Conservation (phyloP, 1,284 basidiomycete genomes). For the Apiotrichum sp. region DNA sequence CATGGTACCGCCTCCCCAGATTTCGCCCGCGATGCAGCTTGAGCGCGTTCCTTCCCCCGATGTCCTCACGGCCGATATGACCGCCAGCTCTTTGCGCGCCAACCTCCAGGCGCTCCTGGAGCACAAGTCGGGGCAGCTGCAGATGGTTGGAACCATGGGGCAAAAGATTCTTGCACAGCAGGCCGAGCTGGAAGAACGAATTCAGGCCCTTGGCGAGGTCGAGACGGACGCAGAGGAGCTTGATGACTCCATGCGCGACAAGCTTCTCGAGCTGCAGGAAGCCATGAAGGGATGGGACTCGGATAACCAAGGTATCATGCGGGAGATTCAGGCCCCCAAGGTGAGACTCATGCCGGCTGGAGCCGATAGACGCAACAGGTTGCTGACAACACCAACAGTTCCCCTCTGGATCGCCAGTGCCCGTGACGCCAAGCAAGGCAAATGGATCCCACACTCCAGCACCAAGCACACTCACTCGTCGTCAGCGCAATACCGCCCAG, state of each 20-base stretch:
- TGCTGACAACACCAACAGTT: slow-evolving; percentile 3
- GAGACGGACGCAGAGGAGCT: slow-evolving; percentile 54
- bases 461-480: slow-evolving; percentile 35
- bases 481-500: slow-evolving; percentile 47
- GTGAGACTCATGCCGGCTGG: slow-evolving; percentile 47
- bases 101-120: slow-evolving; percentile 74
- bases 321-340: slow-evolving; percentile 59
- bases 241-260: slow-evolving; percentile 57
- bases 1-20: slow-evolving; percentile 19
- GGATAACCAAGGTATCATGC: slow-evolving; percentile 73
- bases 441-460: slow-evolving; percentile 5
- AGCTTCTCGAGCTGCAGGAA: slow-evolving; percentile 69
- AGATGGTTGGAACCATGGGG: slow-evolving; percentile 80
- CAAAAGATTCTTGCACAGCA: slow-evolving; percentile 85
- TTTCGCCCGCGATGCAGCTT: slow-evolving; percentile 8
- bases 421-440: background rate
- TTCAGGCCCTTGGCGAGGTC: slow-evolving; percentile 65
- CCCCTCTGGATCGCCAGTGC: slow-evolving; percentile 2
- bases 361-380: background rate
- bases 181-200: slow-evolving; percentile 79
- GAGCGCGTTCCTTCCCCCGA: slow-evolving; percentile 14
- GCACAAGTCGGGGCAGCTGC: slow-evolving; percentile 80
- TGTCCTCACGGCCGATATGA: slow-evolving; percentile 18
- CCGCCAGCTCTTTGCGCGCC: slow-evolving; percentile 26
- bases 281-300: slow-evolving; percentile 72